Conservation (phyloP, 106 monocot species). For the Platanthera guangdongensis region DNA sequence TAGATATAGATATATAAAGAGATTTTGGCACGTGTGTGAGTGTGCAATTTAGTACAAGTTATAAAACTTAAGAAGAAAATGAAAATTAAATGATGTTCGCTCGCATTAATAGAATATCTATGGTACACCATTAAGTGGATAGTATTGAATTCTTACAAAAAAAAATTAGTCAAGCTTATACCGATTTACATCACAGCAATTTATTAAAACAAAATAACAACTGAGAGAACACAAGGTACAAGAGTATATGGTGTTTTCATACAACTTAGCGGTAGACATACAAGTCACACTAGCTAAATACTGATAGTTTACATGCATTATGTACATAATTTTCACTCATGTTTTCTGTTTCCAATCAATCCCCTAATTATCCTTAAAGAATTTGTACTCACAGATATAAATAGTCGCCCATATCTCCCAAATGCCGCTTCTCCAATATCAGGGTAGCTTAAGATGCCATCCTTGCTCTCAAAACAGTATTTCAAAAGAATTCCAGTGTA, state of each 20-base stretch:
- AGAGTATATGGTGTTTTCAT: neutral
- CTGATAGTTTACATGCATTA: neutral
- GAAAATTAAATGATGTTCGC: too few species aligned
- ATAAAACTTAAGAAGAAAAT: too few species aligned
- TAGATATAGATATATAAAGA: too few species aligned
- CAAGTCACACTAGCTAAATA: neutral
- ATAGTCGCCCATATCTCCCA: constrained; percentile 74
- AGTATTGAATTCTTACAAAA: too few species aligned
- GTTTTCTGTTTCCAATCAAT: neutral
- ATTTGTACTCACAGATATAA: constrained; percentile 71
- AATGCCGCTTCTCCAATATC: constrained; percentile 98
- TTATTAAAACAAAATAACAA: too few species aligned
- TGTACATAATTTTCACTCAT: neutral
- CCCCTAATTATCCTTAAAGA: neutral
- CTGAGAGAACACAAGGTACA: neutral
- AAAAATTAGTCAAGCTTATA: too few species aligned
- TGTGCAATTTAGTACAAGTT: too few species aligned
- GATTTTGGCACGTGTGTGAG: too few species aligned
- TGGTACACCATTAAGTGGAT: too few species aligned
- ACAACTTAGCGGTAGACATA: neutral
- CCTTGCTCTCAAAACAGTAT: constrained; percentile 92
- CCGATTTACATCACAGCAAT: too few species aligned
- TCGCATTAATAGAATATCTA: too few species aligned
- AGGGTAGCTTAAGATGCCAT: constrained; percentile 75
- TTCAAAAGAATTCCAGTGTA: constrained; percentile 87